Conservation (phyloP, 352 stramenopile genomes). For the Phytophthora multivora region DNA sequence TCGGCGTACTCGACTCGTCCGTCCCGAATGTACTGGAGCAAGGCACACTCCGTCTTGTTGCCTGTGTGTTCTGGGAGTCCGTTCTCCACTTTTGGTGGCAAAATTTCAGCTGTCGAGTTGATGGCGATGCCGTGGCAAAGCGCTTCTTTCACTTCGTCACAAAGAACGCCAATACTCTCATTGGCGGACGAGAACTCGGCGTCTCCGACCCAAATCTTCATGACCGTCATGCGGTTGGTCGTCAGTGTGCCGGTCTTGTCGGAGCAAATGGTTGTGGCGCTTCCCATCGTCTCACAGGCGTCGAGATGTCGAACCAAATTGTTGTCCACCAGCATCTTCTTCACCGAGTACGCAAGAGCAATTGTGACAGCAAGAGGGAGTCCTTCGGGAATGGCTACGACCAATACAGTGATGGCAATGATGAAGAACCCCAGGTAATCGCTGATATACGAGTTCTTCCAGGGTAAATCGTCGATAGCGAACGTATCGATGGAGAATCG, state of each 20-base stretch:
- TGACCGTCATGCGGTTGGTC: conserved; percentile 97
- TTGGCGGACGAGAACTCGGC: conserved; percentile 42
- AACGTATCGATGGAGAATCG: conserved; percentile 61
- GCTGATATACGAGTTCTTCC: conserved; percentile 42
- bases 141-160: conserved; percentile 31
- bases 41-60: conserved; percentile 67
- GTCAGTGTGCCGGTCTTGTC: conserved; percentile 96
- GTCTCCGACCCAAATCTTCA: conserved; percentile 67
- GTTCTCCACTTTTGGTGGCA: conserved; percentile 47
- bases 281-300: conserved; percentile 91
- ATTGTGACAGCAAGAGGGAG: conserved; percentile 96
- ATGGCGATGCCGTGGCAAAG: conserved; percentile 44
- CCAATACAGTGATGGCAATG: conserved; percentile 81
- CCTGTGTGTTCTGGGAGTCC: conserved; percentile 55
- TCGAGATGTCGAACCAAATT: conserved; percentile 81
- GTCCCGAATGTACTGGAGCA: conserved; percentile 54
- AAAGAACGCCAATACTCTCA: conserved; percentile 24
- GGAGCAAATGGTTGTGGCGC: conserved; percentile 93
- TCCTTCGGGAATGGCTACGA: conserved; percentile 96
- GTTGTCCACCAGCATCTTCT: conserved; percentile 84
- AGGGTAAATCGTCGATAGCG: conserved; percentile 25
- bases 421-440: conserved; percentile 74
- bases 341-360: conserved; percentile 92
- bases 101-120: conserved; percentile 62
- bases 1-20: conserved; percentile 45